phyloP scores from a whole-genome alignment of 148 eudicot genomes.

The Silene uniflora region DNA sequence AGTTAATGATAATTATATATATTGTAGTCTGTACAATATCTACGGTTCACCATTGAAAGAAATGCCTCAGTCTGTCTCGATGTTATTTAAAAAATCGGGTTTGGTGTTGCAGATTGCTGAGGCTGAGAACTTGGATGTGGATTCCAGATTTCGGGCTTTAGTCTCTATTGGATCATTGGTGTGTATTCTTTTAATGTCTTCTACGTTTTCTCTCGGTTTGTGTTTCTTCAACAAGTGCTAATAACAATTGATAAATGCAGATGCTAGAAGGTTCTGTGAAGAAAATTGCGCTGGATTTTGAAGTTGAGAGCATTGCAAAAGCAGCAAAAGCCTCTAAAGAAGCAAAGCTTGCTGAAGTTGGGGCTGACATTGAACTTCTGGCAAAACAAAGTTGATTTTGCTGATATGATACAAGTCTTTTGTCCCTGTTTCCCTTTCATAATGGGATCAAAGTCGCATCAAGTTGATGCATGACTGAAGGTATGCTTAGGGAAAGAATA shows the following conservation, averaged over 20 bases:
- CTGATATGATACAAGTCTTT: not conserved
- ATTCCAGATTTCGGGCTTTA: slow-evolving; percentile 73
- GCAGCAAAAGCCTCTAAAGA: slow-evolving; percentile 69
- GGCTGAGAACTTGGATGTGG: slow-evolving; percentile 60
- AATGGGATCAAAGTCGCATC: not conserved
- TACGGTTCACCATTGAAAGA: not conserved
- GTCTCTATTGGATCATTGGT: slow-evolving; percentile 94
- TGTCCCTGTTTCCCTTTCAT: not conserved
- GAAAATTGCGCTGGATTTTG: slow-evolving; percentile 79
- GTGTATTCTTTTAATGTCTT: slow-evolving; percentile 9
- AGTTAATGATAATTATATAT: not conserved
- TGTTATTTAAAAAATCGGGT: not conserved
- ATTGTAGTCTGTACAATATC: not conserved
- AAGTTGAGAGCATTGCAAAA: slow-evolving; percentile 70
- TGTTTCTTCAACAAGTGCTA: not conserved
- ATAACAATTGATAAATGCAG: slow-evolving; percentile 25
- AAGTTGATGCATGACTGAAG: not conserved
- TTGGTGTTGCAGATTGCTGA: slow-evolving; percentile 61
- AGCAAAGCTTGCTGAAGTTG: slow-evolving; percentile 77
- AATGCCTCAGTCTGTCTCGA: not conserved
- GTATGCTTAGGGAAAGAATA: not conserved
- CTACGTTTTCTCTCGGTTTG: not conserved
- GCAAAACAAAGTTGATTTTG: slow-evolving; percentile 29
- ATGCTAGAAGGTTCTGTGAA: slow-evolving; percentile 85
- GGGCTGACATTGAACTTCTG: slow-evolving; percentile 66